Conservation (phyloP, 169 alveolate genomes). For the Plasmodium billcollinsi region DNA sequence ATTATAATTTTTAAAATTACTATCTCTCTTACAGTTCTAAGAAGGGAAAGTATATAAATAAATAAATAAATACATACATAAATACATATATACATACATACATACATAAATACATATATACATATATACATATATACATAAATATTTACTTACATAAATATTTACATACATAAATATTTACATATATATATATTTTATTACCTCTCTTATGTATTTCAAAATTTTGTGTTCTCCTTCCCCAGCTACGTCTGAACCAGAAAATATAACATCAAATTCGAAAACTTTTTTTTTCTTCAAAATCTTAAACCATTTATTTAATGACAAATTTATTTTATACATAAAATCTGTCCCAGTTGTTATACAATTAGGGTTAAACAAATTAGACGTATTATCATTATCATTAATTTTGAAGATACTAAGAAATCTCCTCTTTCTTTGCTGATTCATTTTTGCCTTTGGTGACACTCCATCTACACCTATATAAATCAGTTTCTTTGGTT, state of each 20-base stretch:
- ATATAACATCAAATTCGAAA: slow-evolving; percentile 91
- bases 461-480: slow-evolving; percentile 98
- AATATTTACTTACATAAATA: not conserved
- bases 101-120: not conserved
- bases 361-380: slow-evolving; percentile 89
- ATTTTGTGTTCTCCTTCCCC: slow-evolving; percentile 99
- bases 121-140: not conserved
- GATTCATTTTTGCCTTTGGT: slow-evolving; percentile 98
- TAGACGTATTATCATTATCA: slow-evolving; percentile 53
- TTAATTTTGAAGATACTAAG: slow-evolving; percentile 91
- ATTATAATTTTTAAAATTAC: slow-evolving; percentile 53
- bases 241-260: slow-evolving; percentile 95
- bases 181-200: not conserved
- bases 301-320: slow-evolving; percentile 80
- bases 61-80: not conserved
- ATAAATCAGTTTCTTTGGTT: slow-evolving; percentile 92
- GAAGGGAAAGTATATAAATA: not conserved
- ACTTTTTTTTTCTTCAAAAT: slow-evolving; percentile 85
- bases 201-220: slow-evolving; percentile 91
- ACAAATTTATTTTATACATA: slow-evolving; percentile 87
- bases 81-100: not conserved
- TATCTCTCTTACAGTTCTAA: slow-evolving; percentile 55
- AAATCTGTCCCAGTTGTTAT: slow-evolving; percentile 98
- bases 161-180: not conserved
- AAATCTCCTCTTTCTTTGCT: slow-evolving; percentile 95